These are phyloP conservation scores for Aspergillus ostianus DNA, from an alignment of 495 filamentous ascomycete species.

Conservation along the genomic window DNA sequence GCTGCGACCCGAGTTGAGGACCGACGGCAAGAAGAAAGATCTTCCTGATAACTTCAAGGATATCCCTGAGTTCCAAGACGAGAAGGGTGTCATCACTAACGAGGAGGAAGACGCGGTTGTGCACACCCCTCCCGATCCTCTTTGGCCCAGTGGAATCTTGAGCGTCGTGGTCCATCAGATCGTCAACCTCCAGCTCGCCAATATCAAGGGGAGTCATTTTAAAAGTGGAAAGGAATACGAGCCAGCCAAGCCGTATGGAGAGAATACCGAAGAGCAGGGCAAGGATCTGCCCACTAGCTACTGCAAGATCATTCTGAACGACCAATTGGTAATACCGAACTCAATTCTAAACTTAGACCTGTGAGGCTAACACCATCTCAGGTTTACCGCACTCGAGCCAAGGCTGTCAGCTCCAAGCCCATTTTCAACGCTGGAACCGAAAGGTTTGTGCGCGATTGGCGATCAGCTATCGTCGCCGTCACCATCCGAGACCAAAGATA, in stretches of 20 bases:
- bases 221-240: slow-evolving; percentile 82
- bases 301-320: slow-evolving; percentile 86
- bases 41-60: slow-evolving; percentile 71
- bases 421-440: slow-evolving; percentile 97
- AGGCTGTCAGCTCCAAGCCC: slow-evolving; percentile 87
- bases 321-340: slow-evolving; percentile 61
- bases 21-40: slow-evolving; percentile 77
- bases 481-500: slow-evolving; percentile 85
- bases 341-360: neutral
- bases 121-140: slow-evolving; percentile 87
- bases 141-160: slow-evolving; percentile 88
- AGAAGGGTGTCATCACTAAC: slow-evolving; percentile 76
- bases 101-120: slow-evolving; percentile 77
- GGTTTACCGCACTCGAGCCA: slow-evolving; percentile 85
- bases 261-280: slow-evolving; percentile 75
- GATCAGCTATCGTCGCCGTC: slow-evolving; percentile 79
- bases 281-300: slow-evolving; percentile 81
- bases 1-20: slow-evolving; percentile 76
- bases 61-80: slow-evolving; percentile 78
- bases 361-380: slow-evolving; percentile 18
- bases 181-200: slow-evolving; percentile 84
- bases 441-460: slow-evolving; percentile 92
- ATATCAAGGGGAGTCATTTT: slow-evolving; percentile 60
- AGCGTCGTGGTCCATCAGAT: slow-evolving; percentile 89
- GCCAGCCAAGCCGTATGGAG: slow-evolving; percentile 83